Percentiles rank a stretch among this genome's conserved stretches.
Evolutionary conservation across 176 grass and related monocot species (phyloP).

Genomic region (Thinopyrum elongatum): DNA sequence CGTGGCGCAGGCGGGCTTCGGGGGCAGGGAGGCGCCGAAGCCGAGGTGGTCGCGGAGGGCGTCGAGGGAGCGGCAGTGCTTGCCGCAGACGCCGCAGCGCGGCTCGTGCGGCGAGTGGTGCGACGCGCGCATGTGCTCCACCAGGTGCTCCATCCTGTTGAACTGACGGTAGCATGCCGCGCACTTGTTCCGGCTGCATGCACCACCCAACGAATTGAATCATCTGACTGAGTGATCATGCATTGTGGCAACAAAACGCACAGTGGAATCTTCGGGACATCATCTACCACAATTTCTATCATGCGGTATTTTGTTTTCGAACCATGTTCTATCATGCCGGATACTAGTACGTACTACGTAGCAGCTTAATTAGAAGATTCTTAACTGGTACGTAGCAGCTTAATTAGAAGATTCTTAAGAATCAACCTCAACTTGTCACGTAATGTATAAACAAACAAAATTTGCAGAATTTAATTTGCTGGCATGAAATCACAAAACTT

Average conservation of each 20-base stretch:
- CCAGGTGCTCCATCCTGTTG: constrained; percentile 88
- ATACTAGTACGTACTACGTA: no score
- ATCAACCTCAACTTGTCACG: background rate
- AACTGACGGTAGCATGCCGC: constrained; percentile 84
- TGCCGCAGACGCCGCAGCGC: constrained; percentile 58
- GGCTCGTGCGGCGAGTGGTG: constrained; percentile 83
- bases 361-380: no score
- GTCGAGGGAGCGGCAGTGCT: constrained; percentile 83
- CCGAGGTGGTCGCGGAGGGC: constrained; percentile 84
- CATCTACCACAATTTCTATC: no score
- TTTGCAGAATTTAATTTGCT: background rate
- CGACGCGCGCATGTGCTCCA: constrained; percentile 73
- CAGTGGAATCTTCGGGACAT: no score
- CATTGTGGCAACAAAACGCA: no score
- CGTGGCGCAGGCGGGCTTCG: constrained; percentile 59
- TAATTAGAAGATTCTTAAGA: background rate
- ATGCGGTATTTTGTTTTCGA: no score
- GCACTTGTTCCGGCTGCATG: constrained; percentile 61
- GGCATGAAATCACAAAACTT: background rate
- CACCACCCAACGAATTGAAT: background rate
- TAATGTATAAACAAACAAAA: background rate
- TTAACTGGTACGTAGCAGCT: no score
- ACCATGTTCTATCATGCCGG: no score
- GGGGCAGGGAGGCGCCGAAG: constrained; percentile 61
- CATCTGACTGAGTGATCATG: no score